Conservation (phyloP, 371 early-diverging fungal genomes). For the Sporodiniella umbellata region DNA sequence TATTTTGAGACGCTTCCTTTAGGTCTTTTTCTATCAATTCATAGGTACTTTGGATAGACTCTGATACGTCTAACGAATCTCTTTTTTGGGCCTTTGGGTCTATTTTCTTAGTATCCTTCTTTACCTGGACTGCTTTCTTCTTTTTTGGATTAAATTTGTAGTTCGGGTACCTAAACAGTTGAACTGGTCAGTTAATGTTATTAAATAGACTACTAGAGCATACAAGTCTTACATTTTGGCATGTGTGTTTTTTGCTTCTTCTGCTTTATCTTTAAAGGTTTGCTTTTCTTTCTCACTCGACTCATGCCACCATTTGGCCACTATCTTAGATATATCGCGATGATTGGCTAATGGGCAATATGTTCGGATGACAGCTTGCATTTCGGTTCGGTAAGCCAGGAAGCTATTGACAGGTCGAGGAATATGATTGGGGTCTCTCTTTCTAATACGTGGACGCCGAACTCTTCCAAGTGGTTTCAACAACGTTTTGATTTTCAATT, state of each 20-base stretch:
- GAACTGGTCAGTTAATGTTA: no score
- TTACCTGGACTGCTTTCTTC: conserved; percentile 31
- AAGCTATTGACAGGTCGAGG: conserved; percentile 62
- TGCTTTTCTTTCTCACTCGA: conserved; percentile 51
- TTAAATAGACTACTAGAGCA: background rate
- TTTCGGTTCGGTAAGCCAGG: conserved; percentile 62
- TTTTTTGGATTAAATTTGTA: conserved; percentile 71
- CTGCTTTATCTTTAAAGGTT: conserved; percentile 51
- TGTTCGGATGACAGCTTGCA: conserved; percentile 56
- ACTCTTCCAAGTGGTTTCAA: conserved; percentile 2
- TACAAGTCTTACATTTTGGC: conserved; percentile 41
- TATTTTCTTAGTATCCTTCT: background rate
- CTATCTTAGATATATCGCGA: conserved; percentile 62
- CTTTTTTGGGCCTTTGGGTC: background rate
- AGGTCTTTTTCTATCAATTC: background rate
- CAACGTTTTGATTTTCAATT: conserved; percentile 1
- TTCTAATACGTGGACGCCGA: conserved; percentile 20
- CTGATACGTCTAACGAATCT: background rate
- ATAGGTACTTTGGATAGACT: background rate
- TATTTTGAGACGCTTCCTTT: no score
- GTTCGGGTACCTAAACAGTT: conserved; percentile 63
- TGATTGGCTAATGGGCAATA: conserved; percentile 62
- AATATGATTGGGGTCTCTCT: conserved; percentile 16
- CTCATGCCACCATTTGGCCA: conserved; percentile 66
- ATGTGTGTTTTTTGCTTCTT: conserved; percentile 53